These are phyloP conservation scores for Neofusicoccum cordaticola DNA, from an alignment of 2,329 filamentous ascomycete species.

Conservation along the genomic window DNA sequence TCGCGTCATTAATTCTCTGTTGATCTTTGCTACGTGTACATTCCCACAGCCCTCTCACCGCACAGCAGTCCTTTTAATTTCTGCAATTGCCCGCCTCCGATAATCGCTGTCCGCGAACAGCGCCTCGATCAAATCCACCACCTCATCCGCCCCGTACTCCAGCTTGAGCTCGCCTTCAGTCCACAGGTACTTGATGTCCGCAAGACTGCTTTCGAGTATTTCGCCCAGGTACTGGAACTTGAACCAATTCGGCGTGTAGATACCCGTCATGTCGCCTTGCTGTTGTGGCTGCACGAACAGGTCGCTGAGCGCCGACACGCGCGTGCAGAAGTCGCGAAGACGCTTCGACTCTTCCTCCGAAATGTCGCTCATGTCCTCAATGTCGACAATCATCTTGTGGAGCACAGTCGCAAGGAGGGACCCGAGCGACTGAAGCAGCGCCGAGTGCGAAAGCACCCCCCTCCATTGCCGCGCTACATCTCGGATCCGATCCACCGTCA, in stretches of 20 bases:
- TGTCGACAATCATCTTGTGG: conserved; percentile 59
- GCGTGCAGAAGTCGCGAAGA: conserved; percentile 57
- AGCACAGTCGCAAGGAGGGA: conserved; percentile 57
- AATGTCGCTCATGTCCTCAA: conserved; percentile 63
- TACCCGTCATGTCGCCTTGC: conserved; percentile 53
- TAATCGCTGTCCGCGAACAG: conserved; percentile 63
- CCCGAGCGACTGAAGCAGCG: conserved; percentile 60
- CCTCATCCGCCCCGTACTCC: conserved; percentile 61
- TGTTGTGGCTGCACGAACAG: conserved; percentile 49
- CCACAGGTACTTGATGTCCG: conserved; percentile 66
- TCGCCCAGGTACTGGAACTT: conserved; percentile 64
- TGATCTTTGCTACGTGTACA: background rate
- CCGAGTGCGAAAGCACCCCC: conserved; percentile 57
- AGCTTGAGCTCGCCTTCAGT: conserved; percentile 61
- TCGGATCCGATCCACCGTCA: conserved; percentile 56
- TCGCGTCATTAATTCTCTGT: background rate
- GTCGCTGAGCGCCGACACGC: conserved; percentile 54
- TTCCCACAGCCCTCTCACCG: background rate
- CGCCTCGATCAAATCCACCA: conserved; percentile 62
- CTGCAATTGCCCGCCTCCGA: conserved; percentile 56
- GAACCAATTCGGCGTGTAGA: conserved; percentile 63
- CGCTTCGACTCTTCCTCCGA: conserved; percentile 61
- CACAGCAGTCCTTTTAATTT: conserved; percentile 44
- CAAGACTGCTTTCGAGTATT: conserved; percentile 61
- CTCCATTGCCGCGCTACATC: conserved; percentile 58